Evolutionary conservation across 805 yeast species (phyloP), one percentile per base, ranked within the genome.

Genomic region (Sporopachydermia lactativora): DNA sequence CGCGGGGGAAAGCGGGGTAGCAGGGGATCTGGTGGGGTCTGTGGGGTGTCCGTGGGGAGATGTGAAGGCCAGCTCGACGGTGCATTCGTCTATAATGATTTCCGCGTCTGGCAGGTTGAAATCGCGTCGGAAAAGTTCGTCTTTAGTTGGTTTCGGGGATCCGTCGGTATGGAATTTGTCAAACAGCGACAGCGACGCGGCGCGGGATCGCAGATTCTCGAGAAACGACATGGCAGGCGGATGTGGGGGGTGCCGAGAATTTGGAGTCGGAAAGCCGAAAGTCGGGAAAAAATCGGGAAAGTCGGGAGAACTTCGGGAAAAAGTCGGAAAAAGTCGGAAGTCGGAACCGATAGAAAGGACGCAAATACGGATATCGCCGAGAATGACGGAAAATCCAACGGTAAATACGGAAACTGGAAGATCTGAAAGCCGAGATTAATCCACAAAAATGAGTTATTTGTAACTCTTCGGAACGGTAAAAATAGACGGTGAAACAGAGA

Each of bases 71-170:
- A 77, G 53, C 51, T 85, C 94, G 0, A 81, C 88, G 8, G 77
- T 70, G 5, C 73, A 70, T 48, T 80, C 82, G 43, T 72, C 78
- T 42, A 81, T 50, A 11, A 85, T 66, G 2, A 62, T 53, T 53
- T 89, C 95, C 1, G 68, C 68, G 18, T 70, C 74, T 0, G 97
- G 96, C 2, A 92, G 64, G 15, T 68, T 67, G 63, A 75, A 81
- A 43, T 77, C 77, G 18, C 60, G 58, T 47, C 85, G 71, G 52
- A 89, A 77, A 24, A 67, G 54, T 59, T 86, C 89, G 51, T 83
- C 89, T 47, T 71, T 72, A 18, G 80, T 64, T 4, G 75, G 71
- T 14, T 71, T 70, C 17, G 55, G 51, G 19, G 44, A 13, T 5
- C 8, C 5, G 6, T 8, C 28, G 6, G 18, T 13, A 5, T 16